A percentile compares a stretch with the other conserved stretches of the same genome.
Evolutionary conservation across 2,329 filamentous ascomycete genomes (phyloP).

Genomic region (Amesomyces nigricolor): DNA sequence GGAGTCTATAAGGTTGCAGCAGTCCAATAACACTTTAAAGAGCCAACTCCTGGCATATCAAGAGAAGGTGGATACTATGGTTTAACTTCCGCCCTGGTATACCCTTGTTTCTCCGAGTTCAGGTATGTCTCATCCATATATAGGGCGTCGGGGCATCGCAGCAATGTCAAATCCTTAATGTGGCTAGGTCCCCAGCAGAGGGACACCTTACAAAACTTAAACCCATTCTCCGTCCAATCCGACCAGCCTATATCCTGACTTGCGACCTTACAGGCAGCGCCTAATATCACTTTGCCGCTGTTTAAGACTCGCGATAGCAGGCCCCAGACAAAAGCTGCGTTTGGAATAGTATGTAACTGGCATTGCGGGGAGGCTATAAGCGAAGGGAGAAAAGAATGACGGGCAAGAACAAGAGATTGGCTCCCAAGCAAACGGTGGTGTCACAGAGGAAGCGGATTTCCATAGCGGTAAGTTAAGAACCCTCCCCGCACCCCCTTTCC

Average conservation of each 20-base stretch:
- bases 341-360: background rate
- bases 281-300: background rate
- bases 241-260: background rate
- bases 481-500: background rate
- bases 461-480: slow-evolving; percentile 45
- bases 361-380: background rate
- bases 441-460: slow-evolving; percentile 52
- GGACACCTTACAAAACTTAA: background rate
- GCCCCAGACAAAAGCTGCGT: background rate
- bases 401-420: background rate
- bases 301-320: background rate
- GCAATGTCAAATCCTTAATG: background rate
- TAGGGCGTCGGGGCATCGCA: background rate
- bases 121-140: slow-evolving; percentile 19
- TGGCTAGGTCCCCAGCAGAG: background rate
- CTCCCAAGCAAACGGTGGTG: slow-evolving; percentile 36
- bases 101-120: slow-evolving; percentile 5
- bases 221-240: background rate
- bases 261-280: background rate
- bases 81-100: background rate
- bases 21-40: too few species aligned
- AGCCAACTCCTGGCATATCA: background rate
- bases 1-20: background rate
- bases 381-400: background rate
- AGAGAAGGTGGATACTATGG: background rate